Evolutionary conservation across 805 yeast species (phyloP), one percentile per base, ranked within the genome.

Genomic region (Saccharomycopsis vini): DNA sequence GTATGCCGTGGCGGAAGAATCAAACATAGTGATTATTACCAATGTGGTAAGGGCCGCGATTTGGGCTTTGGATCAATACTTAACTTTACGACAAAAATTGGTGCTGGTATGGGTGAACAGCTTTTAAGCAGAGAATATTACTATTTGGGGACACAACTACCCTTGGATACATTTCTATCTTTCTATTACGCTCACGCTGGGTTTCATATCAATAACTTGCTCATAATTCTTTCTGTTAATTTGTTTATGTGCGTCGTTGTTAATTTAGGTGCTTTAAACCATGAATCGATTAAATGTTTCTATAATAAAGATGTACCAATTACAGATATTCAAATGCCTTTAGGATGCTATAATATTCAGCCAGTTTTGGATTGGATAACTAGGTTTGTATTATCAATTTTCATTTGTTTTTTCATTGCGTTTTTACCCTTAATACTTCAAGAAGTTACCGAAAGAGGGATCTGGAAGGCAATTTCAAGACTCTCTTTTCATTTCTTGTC

Each of bases 21-120:
- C 57, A 83, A 83, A 67, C 92, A 83, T 60, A 80, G 88, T 69
- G 94, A 83, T 59, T 83, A 82, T 61, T 80, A 77, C 65, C 94
- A 83, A 67, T 83, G 94, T 75, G 94, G 94, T 66, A 83, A 83
- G 64, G 94, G 94, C 61, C 72, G 94, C 71, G 94, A 83, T 72
- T 71, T 83, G 56, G 94, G 94, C 59, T 83, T 83, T 63, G 88
- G 88, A 47, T 81, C 92, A 4, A 82, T 83, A 65, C 70, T 82
- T 71, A 83, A 83, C 64, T 83, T 83, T 72, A 82, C 88, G 19
- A 82, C 89, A 34, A 83, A 83, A 65, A 82, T 83, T 72, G 94
- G 94, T 64, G 89, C 92, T 53, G 94, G 94, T 65, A 83, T 83
- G 94, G 92, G 92, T 62, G 94, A 83, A 64, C 94, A 83, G 62